Percentiles rank a stretch among this genome's conserved stretches.
phyloP scores from a whole-genome alignment of 345 rosid species.

The Brassica rapa region DNA sequence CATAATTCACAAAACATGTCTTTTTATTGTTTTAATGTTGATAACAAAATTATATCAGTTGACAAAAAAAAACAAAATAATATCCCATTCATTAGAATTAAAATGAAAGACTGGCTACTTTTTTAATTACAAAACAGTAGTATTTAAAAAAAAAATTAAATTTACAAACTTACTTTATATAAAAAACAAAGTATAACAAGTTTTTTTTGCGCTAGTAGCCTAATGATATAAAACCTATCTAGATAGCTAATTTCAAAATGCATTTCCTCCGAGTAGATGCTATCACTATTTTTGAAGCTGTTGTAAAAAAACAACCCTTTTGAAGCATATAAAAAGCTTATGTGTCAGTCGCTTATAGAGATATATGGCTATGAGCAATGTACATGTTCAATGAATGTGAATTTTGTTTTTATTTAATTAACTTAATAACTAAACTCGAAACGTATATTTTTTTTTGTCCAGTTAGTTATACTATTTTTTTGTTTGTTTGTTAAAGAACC shows the following conservation, averaged over 20 bases:
- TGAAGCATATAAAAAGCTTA: neutral
- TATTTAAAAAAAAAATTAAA: no score
- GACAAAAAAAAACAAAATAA: no score
- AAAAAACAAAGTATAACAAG: neutral
- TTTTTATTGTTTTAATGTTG: no score
- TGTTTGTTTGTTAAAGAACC: neutral
- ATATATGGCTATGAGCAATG: neutral
- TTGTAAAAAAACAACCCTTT: neutral
- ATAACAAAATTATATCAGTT: no score
- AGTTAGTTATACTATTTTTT: neutral
- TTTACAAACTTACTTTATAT: neutral
- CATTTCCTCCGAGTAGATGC: no score
- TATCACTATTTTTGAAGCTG: neutral
- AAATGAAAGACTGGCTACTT: neutral
- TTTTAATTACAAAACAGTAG: neutral
- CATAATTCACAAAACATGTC: neutral
- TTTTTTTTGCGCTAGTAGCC: no score
- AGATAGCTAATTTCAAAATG: no score
- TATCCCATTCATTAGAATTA: neutral
- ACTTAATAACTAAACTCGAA: neutral
- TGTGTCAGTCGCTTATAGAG: neutral
- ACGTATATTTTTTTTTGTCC: neutral
- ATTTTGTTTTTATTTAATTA: no score
- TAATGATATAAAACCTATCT: no score
- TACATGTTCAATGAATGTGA: neutral